These are phyloP conservation scores for Chloromonas sp. DNA, from an alignment of 163 green algal species.

Conservation along the genomic window DNA sequence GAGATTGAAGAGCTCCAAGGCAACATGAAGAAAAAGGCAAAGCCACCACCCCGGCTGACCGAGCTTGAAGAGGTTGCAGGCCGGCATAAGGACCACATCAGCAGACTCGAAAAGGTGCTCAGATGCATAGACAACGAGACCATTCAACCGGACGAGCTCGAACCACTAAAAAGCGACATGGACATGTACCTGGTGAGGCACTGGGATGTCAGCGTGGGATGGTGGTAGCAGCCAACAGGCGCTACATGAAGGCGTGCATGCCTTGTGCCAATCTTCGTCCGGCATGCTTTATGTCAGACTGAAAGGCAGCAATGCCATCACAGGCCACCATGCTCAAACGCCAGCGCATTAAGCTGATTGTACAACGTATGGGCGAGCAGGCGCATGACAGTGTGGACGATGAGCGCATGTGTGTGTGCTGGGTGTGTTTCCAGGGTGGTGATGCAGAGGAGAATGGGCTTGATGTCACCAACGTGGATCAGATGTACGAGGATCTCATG, in stretches of 20 bases:
- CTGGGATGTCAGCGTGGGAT: no score
- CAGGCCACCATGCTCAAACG: no score
- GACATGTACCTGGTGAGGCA: constrained; percentile 49
- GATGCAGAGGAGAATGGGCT: constrained; percentile 58
- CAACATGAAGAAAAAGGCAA: constrained; percentile 72
- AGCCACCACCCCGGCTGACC: constrained; percentile 44
- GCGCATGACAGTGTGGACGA: no score
- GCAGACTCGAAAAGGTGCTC: constrained; percentile 81
- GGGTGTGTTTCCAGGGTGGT: constrained; percentile 5
- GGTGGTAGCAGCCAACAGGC: no score
- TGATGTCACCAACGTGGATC: constrained; percentile 80
- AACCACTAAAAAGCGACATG: constrained; percentile 51
- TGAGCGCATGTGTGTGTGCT: not conserved
- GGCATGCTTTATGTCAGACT: no score
- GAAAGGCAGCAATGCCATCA: no score
- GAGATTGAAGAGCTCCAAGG: constrained; percentile 80
- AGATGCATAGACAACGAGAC: constrained; percentile 95
- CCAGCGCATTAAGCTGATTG: no score
- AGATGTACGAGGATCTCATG: constrained; percentile 74
- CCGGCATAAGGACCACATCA: constrained; percentile 83
- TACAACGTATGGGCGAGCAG: no score
- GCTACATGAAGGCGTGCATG: no score
- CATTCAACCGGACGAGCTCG: constrained; percentile 66
- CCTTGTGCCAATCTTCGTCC: no score
- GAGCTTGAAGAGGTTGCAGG: constrained; percentile 81